Base-by-base conservation (phyloP, 257 asterid genomes). In the Solanum pinnatisectum region DNA sequence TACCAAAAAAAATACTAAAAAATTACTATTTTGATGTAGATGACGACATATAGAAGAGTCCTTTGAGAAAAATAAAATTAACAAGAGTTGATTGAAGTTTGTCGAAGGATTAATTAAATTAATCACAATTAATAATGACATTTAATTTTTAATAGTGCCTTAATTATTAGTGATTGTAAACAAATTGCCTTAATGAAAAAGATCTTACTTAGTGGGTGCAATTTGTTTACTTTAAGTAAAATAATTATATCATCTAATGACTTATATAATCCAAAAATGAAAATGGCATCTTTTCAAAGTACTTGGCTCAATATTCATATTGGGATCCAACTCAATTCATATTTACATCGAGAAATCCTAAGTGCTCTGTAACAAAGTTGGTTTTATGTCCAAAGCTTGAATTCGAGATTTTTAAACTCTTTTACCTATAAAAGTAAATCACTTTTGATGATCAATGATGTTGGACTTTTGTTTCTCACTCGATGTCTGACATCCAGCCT, bases 1-100 rank as follows among this genome's bases (percentile, higher is more conserved):
- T 27, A 30, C 36, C 22, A 65, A 65, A 11, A 12, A 0, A 5
- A 0, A 0, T 13, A 14, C 1, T 14, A 49, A 42, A 42, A 74
- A 44, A 11, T 27, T 44, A 33, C 27, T 77, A 77, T 39, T 76
- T 76, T 76, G 35, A 44, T 44, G 68, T 81, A 81, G 37, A 5
- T 81, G 85, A 79, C 10, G 3, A 44, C 67, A 27, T 35, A 36
- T 35, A 27, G 68, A 27, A 79, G 67, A n/a, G 84, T 77, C 23
- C 8, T n/a, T n/a, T n/a, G 56, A 23, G 30, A 37, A 39, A 76
- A 76, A 2, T 2, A 74, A 20, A 74, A 22, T 22, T 37, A 37
- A 36, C 13, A 40, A 40, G 63, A 44, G 42, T 30, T 81, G 68
- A 81, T 81, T 81, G 18, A 81, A 8, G 85, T 18, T 18, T 81